phyloP scores from a whole-genome alignment of 1,139 yeast species.

The Taphrina communis region DNA sequence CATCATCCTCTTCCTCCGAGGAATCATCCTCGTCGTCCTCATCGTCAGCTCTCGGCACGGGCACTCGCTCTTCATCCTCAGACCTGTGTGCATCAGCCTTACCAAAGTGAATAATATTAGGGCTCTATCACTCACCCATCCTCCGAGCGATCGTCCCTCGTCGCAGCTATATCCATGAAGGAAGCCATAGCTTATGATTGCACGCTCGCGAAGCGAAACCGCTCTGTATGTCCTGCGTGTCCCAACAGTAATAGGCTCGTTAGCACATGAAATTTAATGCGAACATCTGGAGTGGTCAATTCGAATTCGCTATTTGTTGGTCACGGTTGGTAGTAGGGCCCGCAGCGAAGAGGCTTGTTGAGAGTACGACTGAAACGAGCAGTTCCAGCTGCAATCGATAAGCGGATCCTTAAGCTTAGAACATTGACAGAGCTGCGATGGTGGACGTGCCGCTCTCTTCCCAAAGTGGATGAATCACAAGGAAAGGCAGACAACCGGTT shows the following conservation, averaged over 20 bases:
- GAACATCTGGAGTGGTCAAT: no score
- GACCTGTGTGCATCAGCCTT: neutral
- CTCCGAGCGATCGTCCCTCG: slow-evolving; percentile 28
- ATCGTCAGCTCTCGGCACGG: slow-evolving; percentile 42
- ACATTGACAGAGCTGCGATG: no score
- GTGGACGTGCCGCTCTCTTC: neutral
- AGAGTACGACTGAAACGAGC: neutral
- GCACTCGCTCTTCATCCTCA: slow-evolving; percentile 20
- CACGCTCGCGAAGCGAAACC: neutral
- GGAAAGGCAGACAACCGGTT: slow-evolving; percentile 9
- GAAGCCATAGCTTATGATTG: slow-evolving; percentile 17
- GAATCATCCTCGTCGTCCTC: slow-evolving; percentile 51
- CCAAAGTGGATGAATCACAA: neutral
- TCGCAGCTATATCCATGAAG: slow-evolving; percentile 27
- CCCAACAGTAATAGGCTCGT: no score
- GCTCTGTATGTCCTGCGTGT: no score
- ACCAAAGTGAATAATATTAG: no score
- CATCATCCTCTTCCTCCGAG: slow-evolving; percentile 57
- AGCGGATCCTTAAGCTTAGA: neutral
- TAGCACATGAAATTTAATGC: neutral
- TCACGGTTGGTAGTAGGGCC: neutral
- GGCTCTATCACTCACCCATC: slow-evolving; percentile 1
- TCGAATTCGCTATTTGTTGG: neutral
- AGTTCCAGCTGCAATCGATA: neutral
- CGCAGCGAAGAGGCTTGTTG: neutral